Conservation (phyloP, 2,329 filamentous ascomycete genomes). For the Beauveria sp. region DNA sequence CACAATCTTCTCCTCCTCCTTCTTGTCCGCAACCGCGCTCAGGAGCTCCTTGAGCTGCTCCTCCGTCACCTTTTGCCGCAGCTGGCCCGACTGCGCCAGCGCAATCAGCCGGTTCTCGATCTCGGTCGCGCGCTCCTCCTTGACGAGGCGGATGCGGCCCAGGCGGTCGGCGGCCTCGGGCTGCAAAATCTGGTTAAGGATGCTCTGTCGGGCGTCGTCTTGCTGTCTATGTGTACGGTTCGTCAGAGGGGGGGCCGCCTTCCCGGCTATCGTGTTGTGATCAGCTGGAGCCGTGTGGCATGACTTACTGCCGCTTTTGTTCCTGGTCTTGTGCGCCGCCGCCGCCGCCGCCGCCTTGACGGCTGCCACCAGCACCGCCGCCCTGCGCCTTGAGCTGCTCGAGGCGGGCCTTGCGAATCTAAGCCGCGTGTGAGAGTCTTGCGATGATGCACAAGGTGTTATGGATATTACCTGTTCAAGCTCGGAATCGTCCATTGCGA, state of each 20-base stretch:
- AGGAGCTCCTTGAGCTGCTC: slow-evolving; percentile 88
- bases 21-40: slow-evolving; percentile 72
- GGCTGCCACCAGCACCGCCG: slow-evolving; percentile 39
- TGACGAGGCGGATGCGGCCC: slow-evolving; percentile 90
- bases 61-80: slow-evolving; percentile 82
- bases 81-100: slow-evolving; percentile 80
- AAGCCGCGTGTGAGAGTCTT: slow-evolving; percentile 4
- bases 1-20: slow-evolving; percentile 77
- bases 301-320: slow-evolving; percentile 45
- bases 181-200: slow-evolving; percentile 88
- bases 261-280: too few relatives aligned
- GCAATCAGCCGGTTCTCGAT: slow-evolving; percentile 90
- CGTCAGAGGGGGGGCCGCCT: too few relatives aligned
- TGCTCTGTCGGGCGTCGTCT: slow-evolving; percentile 64
- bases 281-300: too few relatives aligned
- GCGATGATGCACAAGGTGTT: background rate
- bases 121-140: slow-evolving; percentile 81
- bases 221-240: slow-evolving; percentile 30
- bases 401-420: slow-evolving; percentile 89
- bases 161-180: slow-evolving; percentile 90
- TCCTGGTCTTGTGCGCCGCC: slow-evolving; percentile 43
- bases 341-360: slow-evolving; percentile 23
- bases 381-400: slow-evolving; percentile 81
- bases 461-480: slow-evolving; percentile 30
- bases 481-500: slow-evolving; percentile 36